Conservation (phyloP, 805 yeast genomes). For the Jamesozyma lodderae region DNA sequence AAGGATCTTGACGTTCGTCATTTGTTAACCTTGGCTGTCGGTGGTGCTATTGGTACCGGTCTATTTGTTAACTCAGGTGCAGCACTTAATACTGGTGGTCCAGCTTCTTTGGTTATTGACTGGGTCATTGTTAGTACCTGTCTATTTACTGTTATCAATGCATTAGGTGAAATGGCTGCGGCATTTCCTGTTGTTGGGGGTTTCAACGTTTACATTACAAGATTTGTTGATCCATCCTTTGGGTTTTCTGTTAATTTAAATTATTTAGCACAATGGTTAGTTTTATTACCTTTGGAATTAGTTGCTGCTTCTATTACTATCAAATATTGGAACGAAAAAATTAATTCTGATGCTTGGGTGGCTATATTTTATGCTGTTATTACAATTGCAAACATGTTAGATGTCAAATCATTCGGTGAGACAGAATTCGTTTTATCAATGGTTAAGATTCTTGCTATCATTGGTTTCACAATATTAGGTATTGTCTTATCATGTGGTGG, state of each 20-base stretch:
- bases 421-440: constrained; percentile 45
- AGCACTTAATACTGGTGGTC: constrained; percentile 52
- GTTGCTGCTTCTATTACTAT: constrained; percentile 53
- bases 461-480: constrained; percentile 48
- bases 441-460: constrained; percentile 40
- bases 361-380: constrained; percentile 44
- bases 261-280: constrained; percentile 48
- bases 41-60: constrained; percentile 64
- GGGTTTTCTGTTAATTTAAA: constrained; percentile 49
- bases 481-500: constrained; percentile 41
- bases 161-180: constrained; percentile 45
- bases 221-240: constrained; percentile 47
- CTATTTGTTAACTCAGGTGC: constrained; percentile 58
- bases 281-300: constrained; percentile 49
- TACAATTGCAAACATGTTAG: constrained; percentile 40
- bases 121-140: constrained; percentile 47
- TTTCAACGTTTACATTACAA: constrained; percentile 39
- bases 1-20: constrained; percentile 32
- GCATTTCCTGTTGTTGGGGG: constrained; percentile 48
- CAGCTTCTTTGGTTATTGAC: constrained; percentile 52
- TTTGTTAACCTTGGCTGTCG: constrained; percentile 58
- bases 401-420: constrained; percentile 49
- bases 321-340: constrained; percentile 41
- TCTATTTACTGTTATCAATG: constrained; percentile 49
- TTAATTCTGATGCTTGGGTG: constrained; percentile 55